These are phyloP conservation scores for Colletotrichum agaves DNA, from an alignment of 2,329 filamentous ascomycete genomes.

Conservation along the genomic window DNA sequence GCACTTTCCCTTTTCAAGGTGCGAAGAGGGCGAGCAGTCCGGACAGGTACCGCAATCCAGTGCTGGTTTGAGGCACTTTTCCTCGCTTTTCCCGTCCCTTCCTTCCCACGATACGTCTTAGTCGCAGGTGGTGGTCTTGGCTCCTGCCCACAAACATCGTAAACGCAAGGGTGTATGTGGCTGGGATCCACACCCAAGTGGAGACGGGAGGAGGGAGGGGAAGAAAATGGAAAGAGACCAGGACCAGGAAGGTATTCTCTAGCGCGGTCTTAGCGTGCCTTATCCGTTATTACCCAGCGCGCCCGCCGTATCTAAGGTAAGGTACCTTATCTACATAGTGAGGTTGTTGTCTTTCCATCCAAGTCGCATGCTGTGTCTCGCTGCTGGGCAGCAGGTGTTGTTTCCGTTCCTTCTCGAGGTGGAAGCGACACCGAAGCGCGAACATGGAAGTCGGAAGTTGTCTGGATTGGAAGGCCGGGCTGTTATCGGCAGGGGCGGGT, in stretches of 20 bases:
- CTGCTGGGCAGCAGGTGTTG: background rate
- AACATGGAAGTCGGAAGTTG: background rate
- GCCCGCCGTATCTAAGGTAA: slow-evolving; percentile 9
- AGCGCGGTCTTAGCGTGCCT: slow-evolving; percentile 21
- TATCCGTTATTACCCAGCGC: background rate
- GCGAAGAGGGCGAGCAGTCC: slow-evolving; percentile 18
- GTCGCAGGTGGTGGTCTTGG: slow-evolving; percentile 30
- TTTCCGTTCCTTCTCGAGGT: background rate
- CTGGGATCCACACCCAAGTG: slow-evolving; percentile 30
- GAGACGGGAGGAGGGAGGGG: slow-evolving; percentile 18
- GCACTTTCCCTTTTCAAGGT: slow-evolving; percentile 34
- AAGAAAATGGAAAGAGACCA: background rate
- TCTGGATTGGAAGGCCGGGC: slow-evolving; percentile 5
- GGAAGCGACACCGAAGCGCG: slow-evolving; percentile 8
- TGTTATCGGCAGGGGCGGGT: slow-evolving; percentile 27
- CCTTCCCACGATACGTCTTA: slow-evolving; percentile 27
- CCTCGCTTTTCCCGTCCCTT: slow-evolving; percentile 18
- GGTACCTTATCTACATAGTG: too few species aligned
- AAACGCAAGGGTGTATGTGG: slow-evolving; percentile 18
- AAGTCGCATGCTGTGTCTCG: background rate
- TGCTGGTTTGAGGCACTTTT: background rate
- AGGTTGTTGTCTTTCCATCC: slow-evolving; percentile 3
- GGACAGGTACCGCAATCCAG: slow-evolving; percentile 7
- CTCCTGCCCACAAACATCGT: slow-evolving; percentile 25
- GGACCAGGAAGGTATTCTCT: slow-evolving; percentile 28